Base-by-base conservation (phyloP, 1,139 yeast genomes). In the Sugiyamaella pinicola region DNA sequence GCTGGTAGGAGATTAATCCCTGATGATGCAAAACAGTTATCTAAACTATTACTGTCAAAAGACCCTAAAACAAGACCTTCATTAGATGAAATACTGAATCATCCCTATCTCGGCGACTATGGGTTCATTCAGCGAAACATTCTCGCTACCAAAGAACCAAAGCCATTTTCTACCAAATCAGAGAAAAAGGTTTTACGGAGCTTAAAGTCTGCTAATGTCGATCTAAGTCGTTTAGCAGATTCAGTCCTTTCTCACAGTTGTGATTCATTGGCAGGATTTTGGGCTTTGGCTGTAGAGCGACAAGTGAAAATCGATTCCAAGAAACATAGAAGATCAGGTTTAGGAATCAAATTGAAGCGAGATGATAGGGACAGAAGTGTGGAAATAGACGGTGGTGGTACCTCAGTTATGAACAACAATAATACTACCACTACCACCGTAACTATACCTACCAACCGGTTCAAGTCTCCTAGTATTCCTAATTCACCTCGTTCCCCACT, bases 181-280 rank as follows among this genome's bases (percentile, higher is more conserved):
- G 98, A 89, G 61, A 82, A 81, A 55, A 76, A 80, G 22, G 68
- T 90, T 21, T 68, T 91, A 45, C 85, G 87, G 58, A 79, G 81
- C 48, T 67, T 93, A 56, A 78, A 80, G 44, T 78, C 83, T 52
- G 71, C 84, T 17, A 87, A 90, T 19, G 74, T 91, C 44, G 90
- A 88, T 64, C 75, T 81, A 8, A 85, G 83, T 8, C 73, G 77
- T 4, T 72, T 93, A 33, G 83, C 83, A 58, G 75, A 78, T 4
- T 81, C 87, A 19, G 84, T 91, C 1, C 64, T 73, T 19, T 75
- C 80, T 52, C 80, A 80, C 50, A 82, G 83, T 54, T 84, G 90
- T 71, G 96, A 88, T 66, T 76, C 90, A 0, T 71, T 88, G 21
- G 84, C 91, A n/a, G 97, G 96, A 0, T 76, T 87, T 56, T 93